Conservation (phyloP, 495 filamentous ascomycete species). For the Terfezia boudieri region DNA sequence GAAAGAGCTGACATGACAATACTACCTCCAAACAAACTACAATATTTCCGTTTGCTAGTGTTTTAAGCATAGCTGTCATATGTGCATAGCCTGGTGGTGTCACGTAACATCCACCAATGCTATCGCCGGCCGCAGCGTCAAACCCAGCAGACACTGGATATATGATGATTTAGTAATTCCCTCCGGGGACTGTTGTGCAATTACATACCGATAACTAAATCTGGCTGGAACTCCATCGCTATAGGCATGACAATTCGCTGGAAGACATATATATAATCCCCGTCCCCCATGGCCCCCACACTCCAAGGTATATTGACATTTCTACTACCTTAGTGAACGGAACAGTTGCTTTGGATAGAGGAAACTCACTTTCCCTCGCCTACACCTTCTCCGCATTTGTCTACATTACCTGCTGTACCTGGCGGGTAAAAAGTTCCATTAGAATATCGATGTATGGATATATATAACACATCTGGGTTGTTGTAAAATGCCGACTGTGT, state of each 20-base stretch:
- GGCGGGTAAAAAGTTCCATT: slow-evolving; percentile 72
- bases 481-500: slow-evolving; percentile 92
- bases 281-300: slow-evolving; percentile 82
- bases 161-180: slow-evolving; percentile 4
- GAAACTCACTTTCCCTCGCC: slow-evolving; percentile 43
- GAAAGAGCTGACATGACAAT: background rate
- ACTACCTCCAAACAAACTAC: slow-evolving; percentile 59
- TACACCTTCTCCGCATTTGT: slow-evolving; percentile 48
- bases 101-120: slow-evolving; percentile 77
- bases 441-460: slow-evolving; percentile 79
- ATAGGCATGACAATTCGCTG: slow-evolving; percentile 96
- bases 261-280: slow-evolving; percentile 90
- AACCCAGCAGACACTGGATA: slow-evolving; percentile 68
- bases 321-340: slow-evolving; percentile 20
- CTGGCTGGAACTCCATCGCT: slow-evolving; percentile 74
- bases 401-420: slow-evolving; percentile 46
- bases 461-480: slow-evolving; percentile 86
- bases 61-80: slow-evolving; percentile 99
- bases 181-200: background rate
- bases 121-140: slow-evolving; percentile 82
- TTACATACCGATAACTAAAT: slow-evolving; percentile 56
- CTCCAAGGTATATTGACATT: slow-evolving; percentile 95
- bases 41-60: slow-evolving; percentile 73
- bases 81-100: slow-evolving; percentile 82
- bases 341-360: background rate